Conservation (phyloP, 2,329 filamentous ascomycete species). For the Ceratocystis ficicola region DNA sequence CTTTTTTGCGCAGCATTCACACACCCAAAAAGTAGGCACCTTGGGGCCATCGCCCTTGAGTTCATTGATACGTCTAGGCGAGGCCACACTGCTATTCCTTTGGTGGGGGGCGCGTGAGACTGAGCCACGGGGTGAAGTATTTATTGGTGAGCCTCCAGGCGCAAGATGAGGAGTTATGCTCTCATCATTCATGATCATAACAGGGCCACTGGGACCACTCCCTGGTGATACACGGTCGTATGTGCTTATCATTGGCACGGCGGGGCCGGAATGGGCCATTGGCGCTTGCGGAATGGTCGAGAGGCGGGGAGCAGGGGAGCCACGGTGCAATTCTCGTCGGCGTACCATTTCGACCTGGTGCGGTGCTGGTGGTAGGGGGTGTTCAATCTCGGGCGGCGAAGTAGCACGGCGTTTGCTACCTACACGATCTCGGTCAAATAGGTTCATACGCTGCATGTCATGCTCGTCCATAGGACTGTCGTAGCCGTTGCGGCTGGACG, state of each 20-base stretch:
- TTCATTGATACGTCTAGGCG: conserved; percentile 41
- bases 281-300: conserved; percentile 35
- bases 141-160: conserved; percentile 30
- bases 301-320: conserved; percentile 42
- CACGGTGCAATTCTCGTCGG: conserved; percentile 40
- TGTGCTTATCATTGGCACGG: conserved; percentile 36
- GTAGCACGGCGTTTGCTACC: conserved; percentile 46
- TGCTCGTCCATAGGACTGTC: conserved; percentile 37
- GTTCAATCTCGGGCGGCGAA: conserved; percentile 41
- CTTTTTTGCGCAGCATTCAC: conserved; percentile 94
- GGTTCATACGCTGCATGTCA: conserved; percentile 32
- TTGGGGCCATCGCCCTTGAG: conserved; percentile 39
- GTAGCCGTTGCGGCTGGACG: conserved; percentile 32
- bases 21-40: conserved; percentile 50
- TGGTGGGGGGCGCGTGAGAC: conserved; percentile 35
- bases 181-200: conserved; percentile 38
- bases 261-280: conserved; percentile 37
- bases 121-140: conserved; percentile 39
- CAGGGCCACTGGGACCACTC: conserved; percentile 36
- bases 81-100: conserved; percentile 37
- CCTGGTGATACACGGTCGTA: conserved; percentile 39
- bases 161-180: conserved; percentile 39
- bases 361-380: conserved; percentile 31
- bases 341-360: conserved; percentile 36
- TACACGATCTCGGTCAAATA: conserved; percentile 41